Conservation (phyloP, 345 rosid species). For the Citrus maxima region DNA sequence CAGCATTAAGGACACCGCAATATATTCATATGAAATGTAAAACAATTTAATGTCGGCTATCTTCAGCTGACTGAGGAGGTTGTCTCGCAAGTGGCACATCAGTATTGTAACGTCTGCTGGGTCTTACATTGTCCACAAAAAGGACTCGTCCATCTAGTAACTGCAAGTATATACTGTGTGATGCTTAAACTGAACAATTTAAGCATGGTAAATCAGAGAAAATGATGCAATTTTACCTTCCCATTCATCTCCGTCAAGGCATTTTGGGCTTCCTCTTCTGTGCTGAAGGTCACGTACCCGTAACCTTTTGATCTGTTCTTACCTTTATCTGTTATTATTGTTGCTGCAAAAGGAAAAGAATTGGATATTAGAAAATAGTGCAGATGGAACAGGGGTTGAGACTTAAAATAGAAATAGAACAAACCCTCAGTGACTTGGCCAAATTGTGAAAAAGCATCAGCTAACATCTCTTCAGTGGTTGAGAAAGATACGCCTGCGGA, state of each 20-base stretch:
- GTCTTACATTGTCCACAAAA: constrained; percentile 35
- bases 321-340: constrained; percentile 37
- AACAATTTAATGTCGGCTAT: constrained; percentile 13
- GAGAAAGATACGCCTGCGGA: constrained; percentile 47
- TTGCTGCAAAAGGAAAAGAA: constrained; percentile 31
- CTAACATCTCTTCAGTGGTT: constrained; percentile 39
- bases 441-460: constrained; percentile 51
- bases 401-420: constrained; percentile 1
- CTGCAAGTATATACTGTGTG: constrained; percentile 33
- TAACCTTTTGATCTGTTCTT: constrained; percentile 49
- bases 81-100: constrained; percentile 9
- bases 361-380: not conserved
- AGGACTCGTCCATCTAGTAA: constrained; percentile 54
- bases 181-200: not conserved
- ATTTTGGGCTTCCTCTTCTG: constrained; percentile 39
- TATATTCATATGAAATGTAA: not conserved
- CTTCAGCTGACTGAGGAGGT: constrained; percentile 14
- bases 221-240: constrained; percentile 32
- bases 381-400: not conserved
- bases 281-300: constrained; percentile 54
- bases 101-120: not conserved
- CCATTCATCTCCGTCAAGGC: constrained; percentile 60
- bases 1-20: not conserved
- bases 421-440: constrained; percentile 54
- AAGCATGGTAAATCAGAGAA: not conserved